Evolutionary conservation across 2,329 filamentous ascomycete species (phyloP).

Genomic region (Aureobasidium sp.): DNA sequence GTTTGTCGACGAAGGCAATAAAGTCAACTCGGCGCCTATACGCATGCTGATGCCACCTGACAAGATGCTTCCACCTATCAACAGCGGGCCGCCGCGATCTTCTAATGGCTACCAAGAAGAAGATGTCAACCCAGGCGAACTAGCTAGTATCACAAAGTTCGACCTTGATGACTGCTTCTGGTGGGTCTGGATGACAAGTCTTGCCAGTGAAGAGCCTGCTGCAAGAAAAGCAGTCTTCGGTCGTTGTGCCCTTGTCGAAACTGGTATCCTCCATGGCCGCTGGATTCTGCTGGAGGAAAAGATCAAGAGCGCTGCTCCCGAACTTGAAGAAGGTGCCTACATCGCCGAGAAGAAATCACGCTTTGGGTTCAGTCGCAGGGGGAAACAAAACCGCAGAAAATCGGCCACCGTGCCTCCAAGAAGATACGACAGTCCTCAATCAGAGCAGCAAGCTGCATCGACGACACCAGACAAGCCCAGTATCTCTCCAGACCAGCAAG

Average conservation of each 20-base stretch:
- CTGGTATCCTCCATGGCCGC: conserved; percentile 66
- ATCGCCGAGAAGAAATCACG: conserved; percentile 94
- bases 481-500: conserved; percentile 84
- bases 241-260: conserved; percentile 86
- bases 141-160: conserved; percentile 81
- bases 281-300: conserved; percentile 98
- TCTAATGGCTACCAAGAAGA: conserved; percentile 56
- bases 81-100: conserved; percentile 61
- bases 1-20: conserved; percentile 69
- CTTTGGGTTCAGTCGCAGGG: conserved; percentile 72
- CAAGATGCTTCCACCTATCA: conserved; percentile 80
- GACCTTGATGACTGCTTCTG: conserved; percentile 94
- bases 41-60: conserved; percentile 81
- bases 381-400: conserved; percentile 60
- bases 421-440: conserved; percentile 27
- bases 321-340: conserved; percentile 76
- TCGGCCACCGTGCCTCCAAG: conserved; percentile 37
- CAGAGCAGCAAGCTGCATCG: conserved; percentile 35
- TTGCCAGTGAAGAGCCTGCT: conserved; percentile 80
- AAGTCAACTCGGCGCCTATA: conserved; percentile 39
- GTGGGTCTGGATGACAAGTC: conserved; percentile 99
- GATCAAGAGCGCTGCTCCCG: conserved; percentile 82
- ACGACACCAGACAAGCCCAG: conserved; percentile 65
- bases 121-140: conserved; percentile 77
- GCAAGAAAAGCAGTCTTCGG: conserved; percentile 89